These are phyloP conservation scores for Eucalyptus tenuipes DNA, from an alignment of 345 rosid species.

Conservation along the genomic window DNA sequence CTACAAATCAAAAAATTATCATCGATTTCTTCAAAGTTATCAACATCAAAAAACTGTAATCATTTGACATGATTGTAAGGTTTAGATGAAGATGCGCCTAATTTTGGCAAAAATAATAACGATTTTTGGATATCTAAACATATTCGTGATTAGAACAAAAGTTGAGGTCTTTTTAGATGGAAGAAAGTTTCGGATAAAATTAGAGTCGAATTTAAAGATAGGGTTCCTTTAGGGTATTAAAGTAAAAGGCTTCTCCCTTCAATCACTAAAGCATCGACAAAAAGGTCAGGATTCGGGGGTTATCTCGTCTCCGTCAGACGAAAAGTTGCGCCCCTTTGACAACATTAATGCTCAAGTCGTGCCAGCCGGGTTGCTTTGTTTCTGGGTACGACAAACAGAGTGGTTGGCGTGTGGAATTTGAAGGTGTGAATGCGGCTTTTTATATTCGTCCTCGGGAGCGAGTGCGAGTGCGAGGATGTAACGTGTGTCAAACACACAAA, in stretches of 20 bases:
- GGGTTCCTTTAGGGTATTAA: background rate
- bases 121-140: background rate
- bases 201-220: background rate
- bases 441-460: no score
- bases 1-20: background rate
- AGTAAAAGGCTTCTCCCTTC: background rate
- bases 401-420: background rate
- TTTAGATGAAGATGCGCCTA: background rate
- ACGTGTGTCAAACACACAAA: background rate
- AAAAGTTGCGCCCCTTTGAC: background rate
- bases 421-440: background rate
- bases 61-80: background rate
- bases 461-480: background rate
- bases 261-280: background rate
- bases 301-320: background rate
- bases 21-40: background rate
- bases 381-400: background rate
- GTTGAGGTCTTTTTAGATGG: background rate
- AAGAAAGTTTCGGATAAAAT: background rate
- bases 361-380: background rate
- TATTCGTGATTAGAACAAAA: background rate
- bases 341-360: background rate
- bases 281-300: background rate
- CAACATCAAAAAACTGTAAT: accelerated
- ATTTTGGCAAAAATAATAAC: background rate